Evolutionary conservation across 2,329 filamentous ascomycete species (phyloP).

Genomic region (Sordariomycetes sp.): DNA sequence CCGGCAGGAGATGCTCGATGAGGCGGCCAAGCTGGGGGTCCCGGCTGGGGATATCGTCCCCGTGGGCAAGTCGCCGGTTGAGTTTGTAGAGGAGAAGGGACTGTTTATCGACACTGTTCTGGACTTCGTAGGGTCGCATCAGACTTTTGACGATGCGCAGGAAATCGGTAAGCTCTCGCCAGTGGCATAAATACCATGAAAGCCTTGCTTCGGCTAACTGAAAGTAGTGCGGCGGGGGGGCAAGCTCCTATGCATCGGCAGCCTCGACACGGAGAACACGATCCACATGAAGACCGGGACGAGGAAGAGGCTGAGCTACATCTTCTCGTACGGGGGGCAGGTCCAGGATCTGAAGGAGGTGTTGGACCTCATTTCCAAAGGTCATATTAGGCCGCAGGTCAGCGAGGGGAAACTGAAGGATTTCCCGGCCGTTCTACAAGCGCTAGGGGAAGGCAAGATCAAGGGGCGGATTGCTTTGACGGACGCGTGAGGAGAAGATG

Average conservation of each 20-base stretch:
- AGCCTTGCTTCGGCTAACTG: not conserved
- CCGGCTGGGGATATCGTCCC: conserved; percentile 16
- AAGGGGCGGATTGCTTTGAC: conserved; percentile 12
- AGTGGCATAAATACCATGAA: not conserved
- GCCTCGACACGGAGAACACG: conserved; percentile 21
- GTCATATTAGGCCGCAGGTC: conserved; percentile 19
- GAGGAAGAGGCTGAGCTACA: conserved; percentile 23
- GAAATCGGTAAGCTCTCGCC: conserved; percentile 14
- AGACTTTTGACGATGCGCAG: conserved; percentile 22
- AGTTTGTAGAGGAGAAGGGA: conserved; percentile 14
- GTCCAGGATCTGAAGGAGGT: conserved; percentile 21
- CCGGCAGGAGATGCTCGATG: conserved; percentile 7
- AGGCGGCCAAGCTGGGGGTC: conserved; percentile 10
- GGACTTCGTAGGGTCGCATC: conserved; percentile 19
- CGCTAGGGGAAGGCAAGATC: conserved; percentile 20
- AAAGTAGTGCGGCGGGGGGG: conserved; percentile 19
- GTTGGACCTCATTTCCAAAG: conserved; percentile 17
- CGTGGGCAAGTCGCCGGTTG: conserved; percentile 12
- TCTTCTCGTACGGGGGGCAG: conserved; percentile 29
- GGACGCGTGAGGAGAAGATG: conserved; percentile 4
- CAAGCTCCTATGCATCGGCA: conserved; percentile 24
- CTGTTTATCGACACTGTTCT: conserved; percentile 15
- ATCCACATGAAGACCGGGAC: conserved; percentile 29
- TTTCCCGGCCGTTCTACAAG: conserved; percentile 18
- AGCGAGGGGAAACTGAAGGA: conserved; percentile 16